Evolutionary conservation across 768 basidiomycete genomes (phyloP), one percentile per base, ranked within the genome.

Genomic region (Stropharia rugosoannulata): DNA sequence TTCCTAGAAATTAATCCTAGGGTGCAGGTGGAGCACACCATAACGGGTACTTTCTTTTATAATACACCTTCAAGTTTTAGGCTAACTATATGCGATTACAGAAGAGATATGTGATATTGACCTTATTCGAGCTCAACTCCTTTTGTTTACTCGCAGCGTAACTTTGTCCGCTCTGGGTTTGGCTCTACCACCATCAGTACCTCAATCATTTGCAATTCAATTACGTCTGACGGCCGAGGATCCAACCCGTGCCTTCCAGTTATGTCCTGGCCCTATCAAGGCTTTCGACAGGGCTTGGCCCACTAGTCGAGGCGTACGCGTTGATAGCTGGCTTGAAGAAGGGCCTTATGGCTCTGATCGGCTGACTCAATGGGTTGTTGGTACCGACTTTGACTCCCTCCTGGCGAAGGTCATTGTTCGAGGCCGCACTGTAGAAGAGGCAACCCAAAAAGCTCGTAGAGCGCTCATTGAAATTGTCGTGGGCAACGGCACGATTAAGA

Each of bases 1-100:
- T 95, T 95, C 70, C 89, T 95, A 60, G 92, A 94, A 69, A 92
- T 94, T 60, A 93, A 93, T 69, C 90, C 93, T 19, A 88, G 93
- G 70, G 90, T 95, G 52, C 93, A 95, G 69, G 93, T 95, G 68
- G 93, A 95, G 68, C 93, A 95, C 73, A 95, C 93, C 44, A 85
- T 95, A 62, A 93, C 93, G 54, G 90, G 89, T 86, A 63, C 38
- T 74, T 63, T 27, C 40, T 55, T 51, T 43, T 49, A 45, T 45
- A 13, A 13, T 57, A 15, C 18, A 25, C 8, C 8, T 15, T 4
- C 8, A 15, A 10, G 40, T 16, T 18, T 18, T 39, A 48, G 15
- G 19, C 22, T 13, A 38, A 48, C 47, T 39, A 22, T 60, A 13
- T 29, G 8, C 39, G 44, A 42, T 44, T 15, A 18, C 62, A 90